Evolutionary conservation across 2,329 filamentous ascomycete genomes (phyloP).

Genomic region (Trichoderma citrinoviride): DNA sequence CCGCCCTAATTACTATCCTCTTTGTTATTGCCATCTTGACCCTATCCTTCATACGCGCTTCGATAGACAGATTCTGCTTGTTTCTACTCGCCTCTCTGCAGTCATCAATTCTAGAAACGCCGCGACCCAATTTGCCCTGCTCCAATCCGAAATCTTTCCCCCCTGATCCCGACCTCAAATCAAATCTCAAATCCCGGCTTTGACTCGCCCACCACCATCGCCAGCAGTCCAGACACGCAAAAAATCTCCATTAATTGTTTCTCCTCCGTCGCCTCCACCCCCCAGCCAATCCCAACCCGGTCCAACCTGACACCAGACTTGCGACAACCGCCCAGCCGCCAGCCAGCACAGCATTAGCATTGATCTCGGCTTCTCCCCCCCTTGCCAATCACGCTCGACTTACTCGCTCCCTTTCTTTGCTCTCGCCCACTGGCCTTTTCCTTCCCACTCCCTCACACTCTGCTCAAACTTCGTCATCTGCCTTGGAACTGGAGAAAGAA

Average conservation of each 20-base stretch:
- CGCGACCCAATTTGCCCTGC: neutral
- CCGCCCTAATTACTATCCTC: neutral
- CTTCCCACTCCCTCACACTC: neutral
- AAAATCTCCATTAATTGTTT: conserved; percentile 9
- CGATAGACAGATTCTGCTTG: neutral
- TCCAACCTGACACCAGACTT: conserved; percentile 18
- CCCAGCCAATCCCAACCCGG: conserved; percentile 2
- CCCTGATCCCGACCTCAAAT: neutral
- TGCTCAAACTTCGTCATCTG: neutral
- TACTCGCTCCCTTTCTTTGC: neutral
- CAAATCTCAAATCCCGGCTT: no score
- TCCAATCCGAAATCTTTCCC: neutral
- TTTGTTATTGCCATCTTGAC: neutral
- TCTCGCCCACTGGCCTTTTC: neutral
- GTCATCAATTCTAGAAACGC: neutral
- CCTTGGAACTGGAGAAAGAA: neutral
- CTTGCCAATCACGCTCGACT: conserved; percentile 10
- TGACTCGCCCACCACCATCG: neutral
- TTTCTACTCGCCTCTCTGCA: neutral
- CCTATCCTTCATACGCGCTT: neutral
- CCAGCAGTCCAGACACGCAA: neutral
- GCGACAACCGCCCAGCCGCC: conserved; percentile 8
- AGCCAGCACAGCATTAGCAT: conserved; percentile 5
- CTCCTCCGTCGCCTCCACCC: neutral
- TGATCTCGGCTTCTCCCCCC: neutral